phyloP scores from a whole-genome alignment of 371 early-diverging fungal species.

The Mortierella sp. region DNA sequence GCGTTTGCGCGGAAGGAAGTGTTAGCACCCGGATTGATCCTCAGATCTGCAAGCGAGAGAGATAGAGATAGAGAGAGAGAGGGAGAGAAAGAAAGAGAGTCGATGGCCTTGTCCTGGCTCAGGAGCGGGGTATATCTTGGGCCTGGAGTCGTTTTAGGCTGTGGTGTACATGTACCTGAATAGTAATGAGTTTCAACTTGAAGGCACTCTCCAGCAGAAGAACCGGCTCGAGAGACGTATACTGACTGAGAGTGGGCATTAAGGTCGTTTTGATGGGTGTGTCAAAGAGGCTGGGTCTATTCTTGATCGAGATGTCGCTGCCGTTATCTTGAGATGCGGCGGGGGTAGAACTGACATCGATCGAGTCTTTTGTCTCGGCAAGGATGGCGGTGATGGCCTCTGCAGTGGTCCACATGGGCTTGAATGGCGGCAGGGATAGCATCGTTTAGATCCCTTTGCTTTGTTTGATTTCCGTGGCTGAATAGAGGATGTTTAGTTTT shows the following conservation, averaged over 20 bases:
- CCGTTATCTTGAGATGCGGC: not conserved
- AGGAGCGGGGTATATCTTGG: not conserved
- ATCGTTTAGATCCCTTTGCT: not conserved
- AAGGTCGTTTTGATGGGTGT: conserved; percentile 15
- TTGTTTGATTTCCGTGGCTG: not conserved
- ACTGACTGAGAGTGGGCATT: conserved; percentile 17
- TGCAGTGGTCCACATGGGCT: conserved; percentile 27
- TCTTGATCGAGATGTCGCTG: conserved; percentile 8
- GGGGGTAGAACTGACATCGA: not conserved
- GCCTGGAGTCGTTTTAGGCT: conserved; percentile 1
- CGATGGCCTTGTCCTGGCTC: conserved; percentile 1
- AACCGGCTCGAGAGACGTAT: conserved; percentile 17
- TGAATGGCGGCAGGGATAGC: conserved; percentile 23
- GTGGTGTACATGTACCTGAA: conserved; percentile 37
- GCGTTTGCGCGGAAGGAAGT: not conserved
- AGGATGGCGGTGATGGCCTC: conserved; percentile 28
- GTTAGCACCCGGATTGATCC: not conserved
- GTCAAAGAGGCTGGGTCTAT: conserved; percentile 16
- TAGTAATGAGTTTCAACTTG: conserved; percentile 35
- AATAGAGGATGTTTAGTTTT: no score
- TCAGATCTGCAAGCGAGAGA: not conserved
- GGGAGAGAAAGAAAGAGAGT: not conserved
- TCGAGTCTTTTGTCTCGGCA: not conserved
- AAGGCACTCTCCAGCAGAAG: conserved; percentile 41
- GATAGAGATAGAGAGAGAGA: not conserved